Conservation (phyloP, 768 basidiomycete species). For the Podaxis pistillaris region DNA sequence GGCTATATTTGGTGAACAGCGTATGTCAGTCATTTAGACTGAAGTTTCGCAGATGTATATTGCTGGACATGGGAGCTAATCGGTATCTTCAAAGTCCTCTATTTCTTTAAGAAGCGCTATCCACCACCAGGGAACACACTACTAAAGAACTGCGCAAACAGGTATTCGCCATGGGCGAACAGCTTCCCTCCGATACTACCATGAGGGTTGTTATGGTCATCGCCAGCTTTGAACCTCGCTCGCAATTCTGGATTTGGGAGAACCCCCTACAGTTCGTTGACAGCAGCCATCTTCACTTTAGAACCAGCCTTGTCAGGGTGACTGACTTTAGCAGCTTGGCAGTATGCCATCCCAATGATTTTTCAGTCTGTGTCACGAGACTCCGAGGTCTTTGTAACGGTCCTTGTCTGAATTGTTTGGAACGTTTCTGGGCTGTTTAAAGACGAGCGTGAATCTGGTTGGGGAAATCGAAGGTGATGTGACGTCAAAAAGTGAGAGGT, state of each 20-base stretch:
- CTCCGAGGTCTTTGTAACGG: conserved; percentile 94
- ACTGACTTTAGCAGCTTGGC: conserved; percentile 73
- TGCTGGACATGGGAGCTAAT: background rate
- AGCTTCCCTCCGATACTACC: conserved; percentile 54
- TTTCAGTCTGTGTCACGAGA: conserved; percentile 83
- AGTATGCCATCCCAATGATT: conserved; percentile 94
- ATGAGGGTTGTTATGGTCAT: conserved; percentile 92
- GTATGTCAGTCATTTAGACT: conserved; percentile 36
- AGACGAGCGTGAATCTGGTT: conserved; percentile 66
- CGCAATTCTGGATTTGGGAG: conserved; percentile 81
- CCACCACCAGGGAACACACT: conserved; percentile 26
- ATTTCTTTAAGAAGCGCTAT: conserved; percentile 87
- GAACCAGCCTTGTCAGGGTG: conserved; percentile 96
- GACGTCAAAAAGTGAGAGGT: background rate
- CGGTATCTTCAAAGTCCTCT: conserved; percentile 50
- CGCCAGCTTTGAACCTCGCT: conserved; percentile 89
- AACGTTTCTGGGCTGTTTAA: conserved; percentile 75
- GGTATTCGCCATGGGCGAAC: conserved; percentile 43
- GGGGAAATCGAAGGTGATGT: background rate
- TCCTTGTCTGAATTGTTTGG: conserved; percentile 93
- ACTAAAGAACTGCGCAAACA: conserved; percentile 86
- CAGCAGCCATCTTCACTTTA: conserved; percentile 88
- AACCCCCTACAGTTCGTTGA: conserved; percentile 98
- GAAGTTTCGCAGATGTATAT: background rate
- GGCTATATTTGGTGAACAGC: conserved; percentile 58